Evolutionary conservation across 805 yeast species (phyloP).

Genomic region (Yarrowia sp.): DNA sequence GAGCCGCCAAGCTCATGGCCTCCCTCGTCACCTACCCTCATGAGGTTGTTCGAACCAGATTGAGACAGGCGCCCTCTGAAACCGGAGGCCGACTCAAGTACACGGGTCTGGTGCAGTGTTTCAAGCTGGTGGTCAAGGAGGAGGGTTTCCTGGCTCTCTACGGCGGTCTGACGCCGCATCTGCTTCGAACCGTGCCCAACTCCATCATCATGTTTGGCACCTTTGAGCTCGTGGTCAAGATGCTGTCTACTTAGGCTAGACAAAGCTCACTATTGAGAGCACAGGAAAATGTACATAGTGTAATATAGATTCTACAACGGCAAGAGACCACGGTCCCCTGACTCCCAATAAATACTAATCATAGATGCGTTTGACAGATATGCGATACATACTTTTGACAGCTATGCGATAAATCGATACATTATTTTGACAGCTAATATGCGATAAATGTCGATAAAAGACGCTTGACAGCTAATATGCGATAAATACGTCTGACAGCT

Average conservation of each 20-base stretch:
- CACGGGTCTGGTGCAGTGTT: slow-evolving; percentile 84
- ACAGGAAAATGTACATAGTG: slow-evolving; percentile 13
- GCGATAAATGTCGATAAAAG: too few relatives aligned
- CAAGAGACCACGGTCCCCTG: too few relatives aligned
- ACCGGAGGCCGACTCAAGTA: slow-evolving; percentile 80
- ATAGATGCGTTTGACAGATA: too few relatives aligned
- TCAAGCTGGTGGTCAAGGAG: slow-evolving; percentile 77
- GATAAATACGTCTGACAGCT: too few relatives aligned
- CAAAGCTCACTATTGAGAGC: neutral
- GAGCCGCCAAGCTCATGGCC: slow-evolving; percentile 91
- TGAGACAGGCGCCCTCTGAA: slow-evolving; percentile 83
- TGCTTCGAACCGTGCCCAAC: slow-evolving; percentile 95
- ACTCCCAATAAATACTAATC: too few relatives aligned
- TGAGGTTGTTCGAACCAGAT: slow-evolving; percentile 91
- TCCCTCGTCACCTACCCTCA: slow-evolving; percentile 94
- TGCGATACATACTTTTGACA: too few relatives aligned
- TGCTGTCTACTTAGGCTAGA: slow-evolving; percentile 36
- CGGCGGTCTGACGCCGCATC: slow-evolving; percentile 96
- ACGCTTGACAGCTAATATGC: too few relatives aligned
- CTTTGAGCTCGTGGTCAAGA: slow-evolving; percentile 79
- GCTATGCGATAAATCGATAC: too few relatives aligned
- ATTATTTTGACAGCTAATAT: too few relatives aligned
- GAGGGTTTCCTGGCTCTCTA: slow-evolving; percentile 93
- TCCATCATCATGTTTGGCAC: slow-evolving; percentile 99
- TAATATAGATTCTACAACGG: slow-evolving; percentile 6